Evolutionary conservation across 2,329 filamentous ascomycete genomes (phyloP).

Genomic region (Colletotrichum melonis): DNA sequence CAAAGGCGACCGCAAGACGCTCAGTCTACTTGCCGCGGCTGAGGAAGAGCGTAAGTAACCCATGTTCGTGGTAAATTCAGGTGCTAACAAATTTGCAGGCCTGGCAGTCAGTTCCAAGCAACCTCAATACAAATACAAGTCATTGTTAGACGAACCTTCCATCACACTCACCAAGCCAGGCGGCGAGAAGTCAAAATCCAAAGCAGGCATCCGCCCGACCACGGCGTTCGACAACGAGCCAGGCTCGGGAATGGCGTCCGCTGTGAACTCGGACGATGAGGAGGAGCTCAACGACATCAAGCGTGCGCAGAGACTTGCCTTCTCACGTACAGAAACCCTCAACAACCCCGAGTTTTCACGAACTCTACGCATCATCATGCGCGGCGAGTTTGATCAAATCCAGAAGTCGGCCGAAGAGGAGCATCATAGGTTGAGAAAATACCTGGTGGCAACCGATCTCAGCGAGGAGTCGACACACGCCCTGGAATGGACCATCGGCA

Average conservation of each 20-base stretch:
- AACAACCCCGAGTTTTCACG: constrained; percentile 81
- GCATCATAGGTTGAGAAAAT: constrained; percentile 83
- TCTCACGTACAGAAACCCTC: constrained; percentile 84
- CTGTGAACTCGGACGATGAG: constrained; percentile 86
- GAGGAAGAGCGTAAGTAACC: constrained; percentile 79
- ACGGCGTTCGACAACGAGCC: constrained; percentile 84
- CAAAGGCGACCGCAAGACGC: constrained; percentile 55
- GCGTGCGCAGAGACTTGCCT: constrained; percentile 84
- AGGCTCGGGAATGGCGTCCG: constrained; percentile 64
- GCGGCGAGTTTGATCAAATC: constrained; percentile 84
- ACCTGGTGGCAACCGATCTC: constrained; percentile 94
- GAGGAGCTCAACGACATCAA: constrained; percentile 87
- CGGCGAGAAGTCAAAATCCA: constrained; percentile 69
- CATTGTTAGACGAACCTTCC: constrained; percentile 73
- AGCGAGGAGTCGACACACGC: constrained; percentile 96
- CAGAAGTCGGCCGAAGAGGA: constrained; percentile 83
- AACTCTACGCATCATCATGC: constrained; percentile 88
- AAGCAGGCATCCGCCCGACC: constrained; percentile 77
- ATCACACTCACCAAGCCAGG: constrained; percentile 73
- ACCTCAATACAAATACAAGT: constrained; percentile 67
- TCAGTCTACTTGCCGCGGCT: constrained; percentile 77
- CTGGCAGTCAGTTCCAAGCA: constrained; percentile 64
- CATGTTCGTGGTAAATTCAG: background rate
- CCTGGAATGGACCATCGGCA: constrained; percentile 97
- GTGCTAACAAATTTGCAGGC: constrained; percentile 51